Conservation (phyloP, 2,329 filamentous ascomycete genomes). For the Verticillium zaregamsianum region DNA sequence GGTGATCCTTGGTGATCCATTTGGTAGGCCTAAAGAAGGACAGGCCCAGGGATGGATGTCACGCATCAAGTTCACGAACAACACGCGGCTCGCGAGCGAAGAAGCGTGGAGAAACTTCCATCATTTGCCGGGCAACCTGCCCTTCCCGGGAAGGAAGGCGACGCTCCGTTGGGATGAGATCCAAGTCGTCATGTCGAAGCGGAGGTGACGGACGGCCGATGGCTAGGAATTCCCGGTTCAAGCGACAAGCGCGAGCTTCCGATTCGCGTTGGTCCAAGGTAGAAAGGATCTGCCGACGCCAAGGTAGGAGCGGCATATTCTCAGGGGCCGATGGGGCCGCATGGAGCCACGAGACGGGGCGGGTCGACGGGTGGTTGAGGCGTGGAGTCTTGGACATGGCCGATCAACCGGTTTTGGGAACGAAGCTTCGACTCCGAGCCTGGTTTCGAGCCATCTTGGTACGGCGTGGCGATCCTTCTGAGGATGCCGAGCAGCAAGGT, state of each 20-base stretch:
- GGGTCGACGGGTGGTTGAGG: background rate
- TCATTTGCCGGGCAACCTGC: background rate
- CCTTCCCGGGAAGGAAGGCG: background rate
- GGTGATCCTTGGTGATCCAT: background rate
- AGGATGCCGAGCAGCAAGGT: background rate
- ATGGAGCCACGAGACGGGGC: background rate
- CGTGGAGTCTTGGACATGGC: background rate
- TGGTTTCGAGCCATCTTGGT: background rate
- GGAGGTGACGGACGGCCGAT: background rate
- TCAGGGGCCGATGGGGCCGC: background rate
- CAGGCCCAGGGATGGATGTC: background rate
- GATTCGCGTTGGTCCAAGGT: background rate
- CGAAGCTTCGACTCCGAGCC: background rate
- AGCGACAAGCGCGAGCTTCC: background rate
- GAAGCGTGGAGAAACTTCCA: background rate
- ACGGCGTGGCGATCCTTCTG: background rate
- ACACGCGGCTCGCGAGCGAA: background rate
- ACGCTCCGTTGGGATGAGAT: background rate
- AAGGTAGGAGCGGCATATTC: background rate
- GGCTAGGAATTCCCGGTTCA: background rate
- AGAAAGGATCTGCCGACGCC: background rate
- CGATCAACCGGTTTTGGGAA: background rate
- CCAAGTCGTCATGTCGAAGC: background rate
- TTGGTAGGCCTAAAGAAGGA: conserved; percentile 20
- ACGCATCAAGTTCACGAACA: background rate